Conservation (phyloP, 345 rosid genomes). For the Combretum micranthum region DNA sequence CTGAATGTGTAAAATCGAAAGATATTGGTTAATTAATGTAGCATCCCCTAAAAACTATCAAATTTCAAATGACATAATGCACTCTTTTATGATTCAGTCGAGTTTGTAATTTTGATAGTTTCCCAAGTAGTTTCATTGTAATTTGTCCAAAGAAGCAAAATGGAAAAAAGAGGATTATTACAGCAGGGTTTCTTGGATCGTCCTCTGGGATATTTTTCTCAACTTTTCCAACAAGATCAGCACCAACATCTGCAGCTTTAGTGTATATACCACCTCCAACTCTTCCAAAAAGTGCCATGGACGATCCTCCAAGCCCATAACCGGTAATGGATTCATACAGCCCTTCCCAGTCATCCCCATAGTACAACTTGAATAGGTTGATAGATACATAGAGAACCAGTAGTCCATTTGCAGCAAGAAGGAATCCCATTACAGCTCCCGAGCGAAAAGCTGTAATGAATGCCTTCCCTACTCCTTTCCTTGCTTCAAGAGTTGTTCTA, state of each 20-base stretch:
- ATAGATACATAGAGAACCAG: slow-evolving; percentile 49
- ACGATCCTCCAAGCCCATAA: slow-evolving; percentile 60
- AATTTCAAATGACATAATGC: no score
- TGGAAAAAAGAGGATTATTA: slow-evolving; percentile 17
- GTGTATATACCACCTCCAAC: slow-evolving; percentile 70
- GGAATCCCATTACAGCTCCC: slow-evolving; percentile 71
- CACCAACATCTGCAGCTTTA: slow-evolving; percentile 69
- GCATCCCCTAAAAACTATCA: no score
- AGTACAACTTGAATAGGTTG: slow-evolving; percentile 48
- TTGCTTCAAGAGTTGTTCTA: slow-evolving; percentile 61
- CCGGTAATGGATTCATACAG: slow-evolving; percentile 69
- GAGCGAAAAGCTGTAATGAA: slow-evolving; percentile 55
- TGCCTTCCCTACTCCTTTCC: slow-evolving; percentile 59
- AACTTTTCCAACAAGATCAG: slow-evolving; percentile 65
- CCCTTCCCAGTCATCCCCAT: slow-evolving; percentile 75
- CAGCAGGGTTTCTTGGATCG: slow-evolving; percentile 66
- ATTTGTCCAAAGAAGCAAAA: not conserved
- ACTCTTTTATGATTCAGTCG: no score
- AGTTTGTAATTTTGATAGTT: no score
- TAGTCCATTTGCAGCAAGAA: slow-evolving; percentile 68
- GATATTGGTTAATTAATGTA: no score
- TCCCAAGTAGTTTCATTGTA: no score
- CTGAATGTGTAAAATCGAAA: no score
- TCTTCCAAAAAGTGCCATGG: slow-evolving; percentile 68
- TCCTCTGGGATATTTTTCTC: slow-evolving; percentile 62